A percentile compares a stretch with the other conserved stretches of the same genome.
Evolutionary conservation across 2,329 filamentous ascomycete genomes (phyloP).

Genomic region (Rasamsonia emersonii): DNA sequence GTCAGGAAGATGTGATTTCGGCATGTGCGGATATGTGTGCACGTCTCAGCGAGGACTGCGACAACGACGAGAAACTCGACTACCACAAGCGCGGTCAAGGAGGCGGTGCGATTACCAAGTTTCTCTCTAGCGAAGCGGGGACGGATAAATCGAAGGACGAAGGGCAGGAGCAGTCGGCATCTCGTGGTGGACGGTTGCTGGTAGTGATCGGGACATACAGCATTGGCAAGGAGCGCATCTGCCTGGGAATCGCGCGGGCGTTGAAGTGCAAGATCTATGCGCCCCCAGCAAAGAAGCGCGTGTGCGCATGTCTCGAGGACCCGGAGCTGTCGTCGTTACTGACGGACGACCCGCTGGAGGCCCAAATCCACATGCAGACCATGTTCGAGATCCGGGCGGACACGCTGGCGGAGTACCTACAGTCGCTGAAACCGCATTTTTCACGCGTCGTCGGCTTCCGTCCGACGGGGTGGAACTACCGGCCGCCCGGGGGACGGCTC

Average conservation of each 20-base stretch:
- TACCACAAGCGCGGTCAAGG: conserved; percentile 47
- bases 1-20: conserved; percentile 75
- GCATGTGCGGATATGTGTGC: conserved; percentile 83
- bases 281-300: conserved; percentile 69
- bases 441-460: conserved; percentile 81
- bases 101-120: conserved; percentile 54
- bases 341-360: conserved; percentile 70
- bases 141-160: conserved; percentile 20
- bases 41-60: conserved; percentile 60
- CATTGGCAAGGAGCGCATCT: conserved; percentile 96
- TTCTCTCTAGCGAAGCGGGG: conserved; percentile 43
- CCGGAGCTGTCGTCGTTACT: conserved; percentile 68
- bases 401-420: conserved; percentile 80
- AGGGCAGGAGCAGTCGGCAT: conserved; percentile 19
- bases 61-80: conserved; percentile 49
- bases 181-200: conserved; percentile 58
- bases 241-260: conserved; percentile 80
- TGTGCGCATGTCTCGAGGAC: conserved; percentile 79
- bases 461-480: conserved; percentile 90
- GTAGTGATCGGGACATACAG: conserved; percentile 95
- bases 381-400: conserved; percentile 89
- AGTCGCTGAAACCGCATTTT: conserved; percentile 71
- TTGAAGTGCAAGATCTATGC: conserved; percentile 85
- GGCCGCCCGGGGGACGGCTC: conserved; percentile 57
- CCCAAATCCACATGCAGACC: conserved; percentile 96